Evolutionary conservation across 2,329 filamentous ascomycete genomes (phyloP).

Genomic region (Mycosphaerella arachidis): DNA sequence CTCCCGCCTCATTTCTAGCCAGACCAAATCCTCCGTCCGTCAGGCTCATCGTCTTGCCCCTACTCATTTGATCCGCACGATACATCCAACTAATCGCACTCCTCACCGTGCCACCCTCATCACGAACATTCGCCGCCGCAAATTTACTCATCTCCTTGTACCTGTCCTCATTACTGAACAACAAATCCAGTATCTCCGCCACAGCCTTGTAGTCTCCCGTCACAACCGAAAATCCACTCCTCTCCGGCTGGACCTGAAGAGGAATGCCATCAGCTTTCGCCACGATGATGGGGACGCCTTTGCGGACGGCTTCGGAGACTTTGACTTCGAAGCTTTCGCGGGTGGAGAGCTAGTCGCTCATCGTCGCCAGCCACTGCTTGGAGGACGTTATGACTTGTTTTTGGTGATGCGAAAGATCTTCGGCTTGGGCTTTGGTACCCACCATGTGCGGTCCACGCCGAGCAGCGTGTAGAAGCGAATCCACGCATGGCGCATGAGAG

Average conservation of each 20-base stretch:
- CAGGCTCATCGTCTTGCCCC: constrained; percentile 55
- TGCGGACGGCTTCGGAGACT: constrained; percentile 76
- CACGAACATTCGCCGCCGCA: constrained; percentile 64
- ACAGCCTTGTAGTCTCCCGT: constrained; percentile 66
- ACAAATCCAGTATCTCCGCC: constrained; percentile 59
- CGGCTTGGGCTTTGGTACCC: constrained; percentile 71
- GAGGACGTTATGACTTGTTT: constrained; percentile 84
- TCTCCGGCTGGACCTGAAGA: constrained; percentile 66
- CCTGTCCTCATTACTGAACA: constrained; percentile 61
- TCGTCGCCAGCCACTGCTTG: constrained; percentile 68
- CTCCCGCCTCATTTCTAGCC: constrained; percentile 60
- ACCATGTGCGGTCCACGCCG: constrained; percentile 70
- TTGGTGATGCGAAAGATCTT: constrained; percentile 78
- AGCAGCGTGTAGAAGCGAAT: constrained; percentile 65
- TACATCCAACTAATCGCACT: constrained; percentile 75
- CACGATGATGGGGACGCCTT: constrained; percentile 72
- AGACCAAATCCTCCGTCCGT: constrained; percentile 66
- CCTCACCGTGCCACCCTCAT: constrained; percentile 77
- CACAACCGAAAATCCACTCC: constrained; percentile 70
- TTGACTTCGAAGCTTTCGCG: constrained; percentile 84
- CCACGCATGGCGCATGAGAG: constrained; percentile 74
- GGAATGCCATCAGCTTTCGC: constrained; percentile 75
- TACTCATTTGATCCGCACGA: constrained; percentile 62
- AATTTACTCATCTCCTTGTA: constrained; percentile 46
- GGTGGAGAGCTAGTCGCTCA: constrained; percentile 71